Conservation (phyloP, 2,329 filamentous ascomycete genomes). For the Aureobasidium sp. region DNA sequence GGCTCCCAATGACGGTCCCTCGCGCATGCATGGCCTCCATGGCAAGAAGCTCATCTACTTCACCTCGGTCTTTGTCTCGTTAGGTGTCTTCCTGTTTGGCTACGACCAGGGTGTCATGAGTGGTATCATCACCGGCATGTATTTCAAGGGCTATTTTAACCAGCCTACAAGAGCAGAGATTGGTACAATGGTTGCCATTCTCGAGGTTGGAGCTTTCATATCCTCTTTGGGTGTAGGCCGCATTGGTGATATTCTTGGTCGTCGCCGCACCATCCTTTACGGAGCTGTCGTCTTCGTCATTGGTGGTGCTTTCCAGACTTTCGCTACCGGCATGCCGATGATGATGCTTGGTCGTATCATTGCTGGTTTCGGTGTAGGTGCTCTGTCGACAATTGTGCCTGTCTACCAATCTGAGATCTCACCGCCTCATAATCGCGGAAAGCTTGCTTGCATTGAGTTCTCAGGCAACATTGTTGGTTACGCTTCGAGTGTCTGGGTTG, state of each 20-base stretch:
- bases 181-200: constrained; percentile 94
- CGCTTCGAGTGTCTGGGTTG: constrained; percentile 94
- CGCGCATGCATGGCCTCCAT: constrained; percentile 82
- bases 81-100: constrained; percentile 82
- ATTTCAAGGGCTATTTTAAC: constrained; percentile 88
- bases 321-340: constrained; percentile 76
- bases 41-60: constrained; percentile 95
- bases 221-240: constrained; percentile 80
- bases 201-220: constrained; percentile 88
- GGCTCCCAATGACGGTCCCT: constrained; percentile 62
- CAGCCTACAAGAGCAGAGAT: constrained; percentile 81
- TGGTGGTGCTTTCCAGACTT: constrained; percentile 78
- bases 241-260: constrained; percentile 85
- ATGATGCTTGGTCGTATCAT: constrained; percentile 57
- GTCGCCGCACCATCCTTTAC: constrained; percentile 84
- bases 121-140: constrained; percentile 64
- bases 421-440: constrained; percentile 90
- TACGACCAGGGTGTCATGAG: constrained; percentile 92
- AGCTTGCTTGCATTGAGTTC: constrained; percentile 95
- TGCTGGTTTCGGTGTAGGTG: constrained; percentile 45
- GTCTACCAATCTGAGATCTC: constrained; percentile 57
- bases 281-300: constrained; percentile 81
- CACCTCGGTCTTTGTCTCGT: constrained; percentile 80
- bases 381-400: constrained; percentile 45
- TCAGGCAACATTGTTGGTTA: constrained; percentile 96